Evolutionary conservation across 345 rosid species (phyloP), one percentile per base, ranked within the genome.

Genomic region (Ceriops decandra): DNA sequence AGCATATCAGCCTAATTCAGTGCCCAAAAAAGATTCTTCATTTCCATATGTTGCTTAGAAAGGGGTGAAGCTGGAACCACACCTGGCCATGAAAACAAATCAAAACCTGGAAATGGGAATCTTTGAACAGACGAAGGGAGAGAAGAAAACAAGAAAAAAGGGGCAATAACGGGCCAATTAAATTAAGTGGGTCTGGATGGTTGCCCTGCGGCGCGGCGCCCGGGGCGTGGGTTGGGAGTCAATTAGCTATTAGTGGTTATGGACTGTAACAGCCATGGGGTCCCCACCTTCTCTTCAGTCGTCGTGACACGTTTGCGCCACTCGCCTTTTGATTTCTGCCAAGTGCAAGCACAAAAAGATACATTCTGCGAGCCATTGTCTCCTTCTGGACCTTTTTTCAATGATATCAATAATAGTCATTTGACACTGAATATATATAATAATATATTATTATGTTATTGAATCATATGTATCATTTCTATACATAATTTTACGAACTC

Each of bases 251-350:
- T 57, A 28, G 54, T 24, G 24, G n/a, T 22, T 19, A 21, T 42
- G 19, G 13, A 58, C 30, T 58, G 70, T 46, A 72, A 56, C 74
- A 56, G 71, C 66, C 66, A 66, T 35, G 31, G n/a, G 71, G 66
- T 4, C 54, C 70, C 62, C 64, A 21, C 66, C 16, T n/a, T n/a
- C 27, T 52, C 11, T 52, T 52, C 70, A 20, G n/a, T 52, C 53
- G 35, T 38, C 11, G 52, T 60, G 76, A 52, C 76, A 72, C 76
- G 70, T 72, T 15, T 33, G 16, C 60, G 76, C 66, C 76, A 66
- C 76, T 60, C 66, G 76, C 56, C 70, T 20, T 35, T 6, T 21
- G 6, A 57, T 19, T 72, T 66, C 64, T 72, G 60, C 52, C 57
- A 36, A 27, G 31, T 7, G 26, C 22, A 49, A 49, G 5, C 31